Conservation (phyloP, 2,329 filamentous ascomycete genomes). For the Colletotrichum liriopes region DNA sequence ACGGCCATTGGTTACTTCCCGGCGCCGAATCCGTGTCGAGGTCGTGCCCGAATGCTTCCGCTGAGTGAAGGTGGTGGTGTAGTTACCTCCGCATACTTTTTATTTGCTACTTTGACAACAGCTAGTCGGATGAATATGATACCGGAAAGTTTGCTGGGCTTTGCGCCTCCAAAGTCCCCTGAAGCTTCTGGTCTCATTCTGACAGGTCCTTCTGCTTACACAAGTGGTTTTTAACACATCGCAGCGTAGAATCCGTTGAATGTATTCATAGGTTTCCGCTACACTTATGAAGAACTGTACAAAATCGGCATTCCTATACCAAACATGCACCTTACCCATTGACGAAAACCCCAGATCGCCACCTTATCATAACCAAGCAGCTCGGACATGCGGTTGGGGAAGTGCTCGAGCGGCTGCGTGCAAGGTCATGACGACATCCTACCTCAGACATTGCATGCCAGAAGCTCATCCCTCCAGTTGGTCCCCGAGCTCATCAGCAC, state of each 20-base stretch:
- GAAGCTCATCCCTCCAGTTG: conserved; percentile 28
- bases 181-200: neutral
- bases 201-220: neutral
- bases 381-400: conserved; percentile 40
- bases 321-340: neutral
- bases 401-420: conserved; percentile 21
- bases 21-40: neutral
- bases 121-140: neutral
- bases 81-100: too few species aligned
- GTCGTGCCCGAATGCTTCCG: neutral
- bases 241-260: too few species aligned
- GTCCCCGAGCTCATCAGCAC: conserved; percentile 3
- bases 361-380: neutral
- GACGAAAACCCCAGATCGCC: neutral
- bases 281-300: neutral
- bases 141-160: neutral
- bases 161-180: too few species aligned
- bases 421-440: conserved; percentile 31
- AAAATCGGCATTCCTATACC: neutral
- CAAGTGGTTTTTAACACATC: too few species aligned
- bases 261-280: too few species aligned
- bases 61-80: neutral
- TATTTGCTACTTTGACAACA: neutral
- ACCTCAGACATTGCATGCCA: neutral
- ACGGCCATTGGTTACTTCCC: neutral